Evolutionary conservation across 257 asterid species (phyloP), one percentile per base, ranked within the genome.

Genomic region (Lantana camara): DNA sequence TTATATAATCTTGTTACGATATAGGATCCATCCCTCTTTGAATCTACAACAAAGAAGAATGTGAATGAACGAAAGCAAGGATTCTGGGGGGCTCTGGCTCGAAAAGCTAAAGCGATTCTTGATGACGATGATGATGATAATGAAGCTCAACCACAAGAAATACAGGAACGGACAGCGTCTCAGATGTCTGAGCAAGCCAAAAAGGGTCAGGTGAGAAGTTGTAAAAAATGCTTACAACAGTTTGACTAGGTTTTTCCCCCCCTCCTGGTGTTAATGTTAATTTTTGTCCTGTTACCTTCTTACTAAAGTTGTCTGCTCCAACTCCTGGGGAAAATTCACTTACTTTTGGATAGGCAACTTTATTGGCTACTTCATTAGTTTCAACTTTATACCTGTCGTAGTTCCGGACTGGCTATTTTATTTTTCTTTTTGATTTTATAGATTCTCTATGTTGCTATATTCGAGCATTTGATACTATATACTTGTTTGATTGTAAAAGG

Each of bases 51-150:
- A 63, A 72, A 69, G 77, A 79, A 72, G 71, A 78, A 52, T 71
- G 69, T 76, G 67, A 59, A 71, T 72, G 89, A 81, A 54, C 63
- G 87, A 9, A 83, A 74, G 74, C 91, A 83, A 76, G 84, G 89
- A 60, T 79, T 86, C 70, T 86, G 95, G 95, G 83, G 85, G 21
- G 83, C 67, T 17, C 75, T 86, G 63, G 85, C 89, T 64, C 74
- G 78, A 67, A 86, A 86, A 78, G 91, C 91, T 57, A 86, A 86
- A 72, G 73, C 83, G 30, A 77, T 86, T 61, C 50, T 86, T 58
- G 91, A 84, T 35, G 40, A 35, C 45, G 95, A 86, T 69, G 40
- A 35, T 50, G 95, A 86, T 69, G 90, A 83, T 66, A 83, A 83
- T 66, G 73, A 52, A 29, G 75, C 35, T 52, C 80, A 75, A 47